Percentiles rank a stretch among this genome's conserved stretches.
Evolutionary conservation across 2,329 filamentous ascomycete genomes (phyloP).

Genomic region (Calonectria pauciramosa): DNA sequence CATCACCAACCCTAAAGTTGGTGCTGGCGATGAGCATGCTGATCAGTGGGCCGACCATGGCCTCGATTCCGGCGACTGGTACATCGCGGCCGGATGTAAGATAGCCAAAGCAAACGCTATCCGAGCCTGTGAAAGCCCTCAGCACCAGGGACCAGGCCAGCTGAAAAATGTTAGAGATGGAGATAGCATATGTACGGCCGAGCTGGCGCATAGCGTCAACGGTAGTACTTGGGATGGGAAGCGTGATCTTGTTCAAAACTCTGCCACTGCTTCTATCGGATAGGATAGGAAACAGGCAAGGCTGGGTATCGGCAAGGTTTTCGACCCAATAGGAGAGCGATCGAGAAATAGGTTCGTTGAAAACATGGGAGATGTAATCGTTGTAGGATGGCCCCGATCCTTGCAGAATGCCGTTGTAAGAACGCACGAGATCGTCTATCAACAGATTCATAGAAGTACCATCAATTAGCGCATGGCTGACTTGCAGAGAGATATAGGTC

Average conservation of each 20-base stretch:
- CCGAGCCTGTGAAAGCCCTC: conserved; percentile 59
- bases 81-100: conserved; percentile 67
- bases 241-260: neutral
- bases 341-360: neutral
- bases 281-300: neutral
- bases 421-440: conserved; percentile 44
- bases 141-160: conserved; percentile 66
- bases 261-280: neutral
- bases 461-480: conserved; percentile 51
- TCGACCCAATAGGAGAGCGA: neutral
- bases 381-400: neutral
- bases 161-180: conserved; percentile 64
- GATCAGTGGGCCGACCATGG: conserved; percentile 65
- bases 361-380: neutral
- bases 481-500: conserved; percentile 43
- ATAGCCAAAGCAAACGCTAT: conserved; percentile 67
- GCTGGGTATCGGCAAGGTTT: neutral
- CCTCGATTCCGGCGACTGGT: conserved; percentile 60
- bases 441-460: conserved; percentile 47
- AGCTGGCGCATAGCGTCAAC: neutral
- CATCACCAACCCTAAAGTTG: neutral
- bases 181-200: conserved; percentile 50
- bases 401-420: conserved; percentile 39
- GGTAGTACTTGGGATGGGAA: neutral
- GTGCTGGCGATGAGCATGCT: conserved; percentile 63